Evolutionary conservation across 139 green algal genomes (phyloP), one percentile per base, ranked within the genome.

Genomic region (Pedinophyceae sp.): DNA sequence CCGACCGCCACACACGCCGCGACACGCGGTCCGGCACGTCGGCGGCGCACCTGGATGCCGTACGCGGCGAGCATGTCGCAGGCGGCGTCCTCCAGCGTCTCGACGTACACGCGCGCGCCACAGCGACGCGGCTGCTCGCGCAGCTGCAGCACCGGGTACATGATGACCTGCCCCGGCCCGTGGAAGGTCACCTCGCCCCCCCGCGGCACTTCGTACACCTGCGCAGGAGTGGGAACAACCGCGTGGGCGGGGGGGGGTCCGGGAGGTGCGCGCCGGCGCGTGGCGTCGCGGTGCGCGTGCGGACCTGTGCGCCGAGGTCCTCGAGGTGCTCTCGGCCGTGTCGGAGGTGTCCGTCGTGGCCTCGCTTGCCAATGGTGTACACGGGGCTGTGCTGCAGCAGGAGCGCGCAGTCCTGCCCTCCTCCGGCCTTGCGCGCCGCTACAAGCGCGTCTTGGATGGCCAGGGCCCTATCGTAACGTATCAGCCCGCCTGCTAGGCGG

Each of bases 111-210:
- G 5, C 49, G 27, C n/a, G 23, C 20, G 27, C 49, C 49, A 13
- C 34, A 13, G 34, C 34, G 10, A 43, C 7, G n/a, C n/a, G n/a
- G n/a, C 10, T 30, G 22, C 20, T 55, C 22, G 24, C 49, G n/a
- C n/a, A 55, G 49, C 5, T 30, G n/a, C 23, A 55, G 5, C 4
- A 55, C 34, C 20, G 49, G 49, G 49, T 55, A 55, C 49, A 55
- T 15, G 24, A 55, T 23, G 5, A 55, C 6, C 49, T 55, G 49
- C 20, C 49, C 49, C 24, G 49, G 49, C 6, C 49, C 49, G 49
- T 55, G 49, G 22, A 39, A 55, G 20, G 49, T 55, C 23, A 30
- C 23, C 49, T 55, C 20, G 24, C 26, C 53, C 19, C 26, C 53
- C 22, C 26, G 27, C 19, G 23, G 19, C 26, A 15, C n/a, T 38